Evolutionary conservation across 78 protist species (phyloP).

Genomic region (Tieghemostelium lacteum): DNA sequence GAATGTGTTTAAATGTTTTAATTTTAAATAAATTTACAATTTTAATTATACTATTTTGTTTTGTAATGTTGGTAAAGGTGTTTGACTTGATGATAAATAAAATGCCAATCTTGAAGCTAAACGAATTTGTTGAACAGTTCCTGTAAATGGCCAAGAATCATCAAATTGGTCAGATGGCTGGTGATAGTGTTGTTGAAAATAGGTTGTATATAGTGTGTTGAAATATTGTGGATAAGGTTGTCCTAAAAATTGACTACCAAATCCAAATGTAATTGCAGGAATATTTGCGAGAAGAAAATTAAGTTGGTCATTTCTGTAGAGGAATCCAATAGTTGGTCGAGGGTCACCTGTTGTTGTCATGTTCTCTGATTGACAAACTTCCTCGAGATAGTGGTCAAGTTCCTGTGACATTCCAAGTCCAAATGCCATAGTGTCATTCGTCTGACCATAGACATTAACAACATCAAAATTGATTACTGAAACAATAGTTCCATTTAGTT

Average conservation of each 20-base stretch:
- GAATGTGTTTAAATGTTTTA: too few species aligned
- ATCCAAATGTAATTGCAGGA: background rate
- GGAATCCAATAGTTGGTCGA: background rate
- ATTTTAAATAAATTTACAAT: too few species aligned
- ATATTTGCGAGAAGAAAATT: background rate
- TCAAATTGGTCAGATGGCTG: background rate
- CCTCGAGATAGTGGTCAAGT: slow-evolving; percentile 6
- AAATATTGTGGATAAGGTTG: background rate
- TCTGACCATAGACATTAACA: slow-evolving; percentile 8
- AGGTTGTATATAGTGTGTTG: background rate
- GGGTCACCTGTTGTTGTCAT: slow-evolving; percentile 11
- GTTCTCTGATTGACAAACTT: background rate
- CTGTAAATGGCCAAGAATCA: background rate
- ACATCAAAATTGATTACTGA: slow-evolving; percentile 11
- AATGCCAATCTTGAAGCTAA: background rate
- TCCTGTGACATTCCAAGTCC: background rate
- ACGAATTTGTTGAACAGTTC: slow-evolving; percentile 18
- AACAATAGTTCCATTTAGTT: background rate
- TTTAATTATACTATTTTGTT: too few species aligned
- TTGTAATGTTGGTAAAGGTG: background rate
- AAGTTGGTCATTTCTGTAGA: slow-evolving; percentile 32
- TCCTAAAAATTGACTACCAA: background rate
- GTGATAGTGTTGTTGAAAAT: background rate
- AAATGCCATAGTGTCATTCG: background rate
- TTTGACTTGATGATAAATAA: background rate